Evolutionary conservation across 192 early-diverging fungal genomes (phyloP), one percentile per base, ranked within the genome.

Genomic region (Coemansia biformis): DNA sequence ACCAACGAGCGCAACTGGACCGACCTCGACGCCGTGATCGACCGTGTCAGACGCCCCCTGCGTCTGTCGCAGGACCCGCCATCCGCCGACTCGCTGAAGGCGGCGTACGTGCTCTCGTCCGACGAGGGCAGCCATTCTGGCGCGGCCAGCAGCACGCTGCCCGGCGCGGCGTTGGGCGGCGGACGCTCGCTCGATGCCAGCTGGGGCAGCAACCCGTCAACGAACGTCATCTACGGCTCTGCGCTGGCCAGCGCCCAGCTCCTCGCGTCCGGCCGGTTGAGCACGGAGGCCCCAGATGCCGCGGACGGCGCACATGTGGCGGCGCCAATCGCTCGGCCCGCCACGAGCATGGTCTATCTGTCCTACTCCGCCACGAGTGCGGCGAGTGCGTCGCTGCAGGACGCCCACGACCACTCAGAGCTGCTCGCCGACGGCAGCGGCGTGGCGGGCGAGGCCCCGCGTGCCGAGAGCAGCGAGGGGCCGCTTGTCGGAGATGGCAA

Each of bases 1-100:
- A 22, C n/a, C 29, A 71, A 66, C 36, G 59, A 54, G 18, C 52
- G 51, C 37, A 77, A 71, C 55, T 77, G 67, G 58, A 19, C 56
- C 6, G 75, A 66, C 35, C 63, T 77, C 10, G 75, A 77, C 36
- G 43, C 43, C 21, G 39, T 77, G 12, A 35, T 77, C 15, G 46
- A 51, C 22, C 36, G 40, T 8, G 66, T 71, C 16, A 42, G 40
- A 40, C 62, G 75, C 9, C 75, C 75, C 1, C 28, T 52, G 40
- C 35, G 50, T 26, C 54, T 52, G 21, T 38, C 41, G n/a, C 48
- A 55, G 34, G 13, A 23, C 36, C 7, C 29, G 28, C 21, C 35
- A 6, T 22, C 21, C 23, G 33, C 35, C 39, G 24, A 37, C 10
- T 17, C 5, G 40, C 51, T 36, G 5, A 36, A 38, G 45, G 17